Evolutionary conservation across 2,329 filamentous ascomycete genomes (phyloP).

Genomic region (Fusarium papillatum): DNA sequence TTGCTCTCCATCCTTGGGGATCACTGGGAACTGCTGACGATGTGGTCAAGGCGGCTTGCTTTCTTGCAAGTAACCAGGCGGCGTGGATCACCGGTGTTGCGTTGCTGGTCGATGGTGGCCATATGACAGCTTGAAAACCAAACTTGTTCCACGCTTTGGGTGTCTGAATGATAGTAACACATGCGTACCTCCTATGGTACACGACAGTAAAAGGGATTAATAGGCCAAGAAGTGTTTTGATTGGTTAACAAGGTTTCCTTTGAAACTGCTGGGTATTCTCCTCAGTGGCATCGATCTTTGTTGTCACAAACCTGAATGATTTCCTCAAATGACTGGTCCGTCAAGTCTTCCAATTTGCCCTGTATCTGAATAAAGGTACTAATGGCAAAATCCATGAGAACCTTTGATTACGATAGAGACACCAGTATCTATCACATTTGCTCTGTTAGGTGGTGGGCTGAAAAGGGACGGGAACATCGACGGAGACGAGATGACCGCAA

Average conservation of each 20-base stretch:
- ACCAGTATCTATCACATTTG: not conserved
- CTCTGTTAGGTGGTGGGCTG: not conserved
- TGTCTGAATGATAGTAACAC: not conserved
- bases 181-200: not conserved
- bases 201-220: not conserved
- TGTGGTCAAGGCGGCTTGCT: not conserved
- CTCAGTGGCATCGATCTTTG: not conserved
- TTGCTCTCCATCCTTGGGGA: not conserved
- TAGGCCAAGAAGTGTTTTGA: not conserved
- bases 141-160: not conserved
- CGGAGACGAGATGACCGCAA: not conserved
- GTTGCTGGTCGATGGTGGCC: not conserved
- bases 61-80: not conserved
- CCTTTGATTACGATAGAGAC: not conserved
- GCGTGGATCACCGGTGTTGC: not conserved
- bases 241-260: not conserved
- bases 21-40: not conserved
- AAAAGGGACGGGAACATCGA: not conserved
- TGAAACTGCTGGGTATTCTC: not conserved
- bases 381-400: not conserved
- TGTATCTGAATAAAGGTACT: not conserved
- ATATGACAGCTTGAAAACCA: not conserved
- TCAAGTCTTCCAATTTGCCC: not conserved
- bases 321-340: not conserved
- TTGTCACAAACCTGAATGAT: not conserved